Evolutionary conservation across 371 early-diverging fungal species (phyloP).

Genomic region (Mucor mucedo): DNA sequence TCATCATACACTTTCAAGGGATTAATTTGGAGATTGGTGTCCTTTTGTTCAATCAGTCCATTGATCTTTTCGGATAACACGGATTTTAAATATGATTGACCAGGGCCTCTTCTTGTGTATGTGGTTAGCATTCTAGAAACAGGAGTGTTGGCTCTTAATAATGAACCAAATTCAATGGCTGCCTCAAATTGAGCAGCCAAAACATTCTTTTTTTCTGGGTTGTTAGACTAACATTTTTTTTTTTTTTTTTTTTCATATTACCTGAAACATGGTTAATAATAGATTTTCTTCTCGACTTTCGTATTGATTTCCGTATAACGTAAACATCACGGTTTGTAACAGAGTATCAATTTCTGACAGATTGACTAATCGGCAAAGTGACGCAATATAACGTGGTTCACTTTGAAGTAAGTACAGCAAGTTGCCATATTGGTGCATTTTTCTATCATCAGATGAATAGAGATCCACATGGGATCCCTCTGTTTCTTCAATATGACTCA

Average conservation of each 20-base stretch:
- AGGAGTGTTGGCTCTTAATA: conserved; percentile 94
- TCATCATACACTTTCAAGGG: conserved; percentile 88
- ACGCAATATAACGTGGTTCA: conserved; percentile 91
- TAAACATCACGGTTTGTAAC: conserved; percentile 95
- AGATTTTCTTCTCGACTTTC: conserved; percentile 94
- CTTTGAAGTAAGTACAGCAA: conserved; percentile 90
- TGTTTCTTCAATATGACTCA: conserved; percentile 70
- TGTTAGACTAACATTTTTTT: background rate
- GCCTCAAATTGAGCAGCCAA: conserved; percentile 90
- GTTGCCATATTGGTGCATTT: conserved; percentile 87
- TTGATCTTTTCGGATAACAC: conserved; percentile 86
- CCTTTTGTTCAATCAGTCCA: conserved; percentile 53
- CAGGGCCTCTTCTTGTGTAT: conserved; percentile 92
- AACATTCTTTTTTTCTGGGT: conserved; percentile 65
- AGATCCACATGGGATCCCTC: conserved; percentile 16
- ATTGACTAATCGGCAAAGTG: conserved; percentile 79
- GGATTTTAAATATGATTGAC: conserved; percentile 90
- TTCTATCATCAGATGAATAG: conserved; percentile 78
- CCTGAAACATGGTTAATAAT: conserved; percentile 94
- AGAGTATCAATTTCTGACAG: conserved; percentile 91
- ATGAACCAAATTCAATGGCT: conserved; percentile 83
- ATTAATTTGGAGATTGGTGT: conserved; percentile 86
- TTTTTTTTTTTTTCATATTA: conserved; percentile 25
- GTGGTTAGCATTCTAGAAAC: conserved; percentile 97
- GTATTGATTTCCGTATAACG: conserved; percentile 94